Evolutionary conservation across 1,139 yeast species (phyloP), one percentile per base, ranked within the genome.

Genomic region (Candida freyschussii): DNA sequence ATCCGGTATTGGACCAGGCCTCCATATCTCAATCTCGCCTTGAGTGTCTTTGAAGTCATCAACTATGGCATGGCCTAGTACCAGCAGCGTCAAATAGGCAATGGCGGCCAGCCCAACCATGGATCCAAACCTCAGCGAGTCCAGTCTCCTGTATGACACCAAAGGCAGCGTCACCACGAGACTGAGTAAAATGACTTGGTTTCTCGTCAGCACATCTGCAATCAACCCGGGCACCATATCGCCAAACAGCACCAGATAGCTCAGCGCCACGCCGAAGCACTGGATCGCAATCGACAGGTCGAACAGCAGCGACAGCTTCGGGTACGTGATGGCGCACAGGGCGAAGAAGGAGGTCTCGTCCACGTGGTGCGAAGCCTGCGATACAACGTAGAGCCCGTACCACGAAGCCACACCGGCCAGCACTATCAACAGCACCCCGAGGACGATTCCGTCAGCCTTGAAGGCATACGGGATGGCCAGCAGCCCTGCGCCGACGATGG

Each of bases 391-490:
- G 25, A 91, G 64, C 0, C 98, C 98, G 48, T 71, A 73, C 0
- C 84, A 85, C 2, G 95, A 78, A 0, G 95, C 74, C 3, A 72
- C 20, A 0, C 93, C 96, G 0, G 96, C 94, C 11, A 85, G 40
- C 1, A 79, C 15, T 11, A 87, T 72, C 30, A 87, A 69, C 9
- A 72, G 36, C 0, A 75, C 53, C 0, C 97, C 98, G 21, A 80
- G 60, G 2, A 79, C 45, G 3, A 87, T 57, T 3, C 96, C 96
- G 54, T 89, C 94, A n/a, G 89, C 76, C 35, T 77, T 69, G 56
- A 84, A 81, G 1, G 96, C 95, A 50, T 73, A 80, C 1, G 98
- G 97, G 66, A 93, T 80, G 12, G 96, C 95, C 36, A 91, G 71
- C 46, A 91, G 72, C 0, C 98, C 98, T 0, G 98, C 96, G 4